phyloP scores from a whole-genome alignment of 805 yeast genomes.

The Candida mattraensis region DNA sequence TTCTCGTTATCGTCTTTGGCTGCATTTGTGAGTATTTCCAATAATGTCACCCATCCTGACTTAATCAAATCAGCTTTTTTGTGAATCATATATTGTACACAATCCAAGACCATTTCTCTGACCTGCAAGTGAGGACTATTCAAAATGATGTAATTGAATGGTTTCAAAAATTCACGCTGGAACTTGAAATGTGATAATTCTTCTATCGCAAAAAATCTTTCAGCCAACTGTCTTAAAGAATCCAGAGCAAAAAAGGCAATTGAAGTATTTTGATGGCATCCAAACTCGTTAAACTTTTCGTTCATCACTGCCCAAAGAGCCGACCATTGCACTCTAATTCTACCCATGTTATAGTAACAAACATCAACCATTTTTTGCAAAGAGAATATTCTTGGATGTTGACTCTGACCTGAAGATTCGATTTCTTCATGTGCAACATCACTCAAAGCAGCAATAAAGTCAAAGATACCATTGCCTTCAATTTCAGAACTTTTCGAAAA shows the following conservation, averaged over 20 bases:
- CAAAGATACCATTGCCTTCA: conserved; percentile 80
- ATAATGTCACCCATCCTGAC: conserved; percentile 94
- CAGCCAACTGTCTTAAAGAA: conserved; percentile 87
- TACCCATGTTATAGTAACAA: conserved; percentile 94
- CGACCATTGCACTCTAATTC: conserved; percentile 96
- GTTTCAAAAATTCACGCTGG: conserved; percentile 89
- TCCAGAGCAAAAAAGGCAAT: conserved; percentile 91
- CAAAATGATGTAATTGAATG: conserved; percentile 76
- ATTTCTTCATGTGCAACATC: conserved; percentile 90
- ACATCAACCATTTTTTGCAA: conserved; percentile 95
- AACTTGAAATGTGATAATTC: conserved; percentile 94
- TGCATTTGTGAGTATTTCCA: conserved; percentile 73
- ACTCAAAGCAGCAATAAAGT: conserved; percentile 83
- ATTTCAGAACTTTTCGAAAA: conserved; percentile 80
- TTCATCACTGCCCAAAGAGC: conserved; percentile 95
- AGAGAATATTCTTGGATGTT: conserved; percentile 87
- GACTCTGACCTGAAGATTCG: conserved; percentile 77
- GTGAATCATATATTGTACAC: conserved; percentile 80
- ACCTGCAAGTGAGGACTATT: conserved; percentile 69
- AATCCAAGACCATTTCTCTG: conserved; percentile 86
- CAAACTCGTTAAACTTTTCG: conserved; percentile 79
- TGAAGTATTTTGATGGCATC: conserved; percentile 71
- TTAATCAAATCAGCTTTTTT: conserved; percentile 72
- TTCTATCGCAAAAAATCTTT: conserved; percentile 89
- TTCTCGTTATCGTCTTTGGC: conserved; percentile 59